These are phyloP conservation scores for Primulina tabacum DNA, from an alignment of 257 asterid species.

Conservation along the genomic window DNA sequence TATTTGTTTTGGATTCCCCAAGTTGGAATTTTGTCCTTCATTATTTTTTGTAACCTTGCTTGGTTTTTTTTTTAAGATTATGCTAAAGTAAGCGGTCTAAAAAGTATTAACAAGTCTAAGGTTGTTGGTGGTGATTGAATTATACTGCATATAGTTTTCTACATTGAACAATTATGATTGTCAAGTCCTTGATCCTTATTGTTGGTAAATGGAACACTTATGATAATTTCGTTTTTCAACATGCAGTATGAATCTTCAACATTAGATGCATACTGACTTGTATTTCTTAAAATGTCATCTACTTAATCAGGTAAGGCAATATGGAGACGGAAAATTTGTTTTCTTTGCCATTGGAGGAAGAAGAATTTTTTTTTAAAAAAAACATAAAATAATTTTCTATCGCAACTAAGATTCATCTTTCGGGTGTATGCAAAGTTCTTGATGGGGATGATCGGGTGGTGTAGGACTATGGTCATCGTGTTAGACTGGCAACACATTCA, in stretches of 20 bases:
- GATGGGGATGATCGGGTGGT: slow-evolving; percentile 42
- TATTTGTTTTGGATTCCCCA: not conserved
- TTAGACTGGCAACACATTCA: slow-evolving; percentile 91
- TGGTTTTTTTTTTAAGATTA: too few species aligned
- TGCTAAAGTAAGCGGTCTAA: too few species aligned
- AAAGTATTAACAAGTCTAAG: too few species aligned
- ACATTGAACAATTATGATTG: not conserved
- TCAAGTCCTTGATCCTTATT: not conserved
- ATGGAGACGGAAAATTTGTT: not conserved
- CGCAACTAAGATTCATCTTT: slow-evolving; percentile 12
- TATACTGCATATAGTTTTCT: not conserved
- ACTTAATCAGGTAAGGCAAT: slow-evolving; percentile 17
- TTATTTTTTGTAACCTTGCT: not conserved
- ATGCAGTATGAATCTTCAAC: slow-evolving; percentile 3
- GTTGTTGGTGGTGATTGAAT: too few species aligned
- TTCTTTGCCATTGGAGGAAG: slow-evolving; percentile 15
- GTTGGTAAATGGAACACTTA: not conserved
- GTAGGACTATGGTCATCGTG: slow-evolving; percentile 98
- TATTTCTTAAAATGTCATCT: not conserved
- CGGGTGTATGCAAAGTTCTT: slow-evolving; percentile 29
- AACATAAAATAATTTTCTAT: not conserved
- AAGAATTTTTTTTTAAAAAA: not conserved
- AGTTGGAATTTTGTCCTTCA: not conserved
- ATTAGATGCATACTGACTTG: slow-evolving; percentile 10
- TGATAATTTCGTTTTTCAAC: not conserved